Evolutionary conservation across 2,329 filamentous ascomycete genomes (phyloP).

Genomic region (Phyllosticta citriasiana): DNA sequence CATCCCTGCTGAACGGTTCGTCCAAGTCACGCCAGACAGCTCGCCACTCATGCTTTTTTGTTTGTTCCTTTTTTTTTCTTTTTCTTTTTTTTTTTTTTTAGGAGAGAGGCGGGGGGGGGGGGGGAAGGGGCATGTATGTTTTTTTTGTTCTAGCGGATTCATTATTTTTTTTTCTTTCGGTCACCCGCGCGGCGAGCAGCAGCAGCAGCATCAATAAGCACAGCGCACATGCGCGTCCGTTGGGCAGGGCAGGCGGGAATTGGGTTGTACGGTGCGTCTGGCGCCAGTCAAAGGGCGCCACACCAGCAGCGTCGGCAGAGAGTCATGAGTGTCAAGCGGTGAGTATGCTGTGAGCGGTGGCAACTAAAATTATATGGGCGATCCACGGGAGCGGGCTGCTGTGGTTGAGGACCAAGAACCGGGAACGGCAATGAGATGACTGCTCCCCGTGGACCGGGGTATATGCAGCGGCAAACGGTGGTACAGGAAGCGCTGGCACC

Average conservation of each 20-base stretch:
- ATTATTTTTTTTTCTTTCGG: not conserved
- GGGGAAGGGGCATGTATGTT: too few species aligned
- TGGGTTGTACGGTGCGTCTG: not conserved
- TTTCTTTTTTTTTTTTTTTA: not conserved
- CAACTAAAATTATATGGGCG: not conserved
- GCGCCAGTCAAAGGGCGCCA: not conserved
- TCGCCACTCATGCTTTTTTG: not conserved
- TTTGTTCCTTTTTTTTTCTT: not conserved
- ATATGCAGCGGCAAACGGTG: not conserved
- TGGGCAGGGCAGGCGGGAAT: not conserved
- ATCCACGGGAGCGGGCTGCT: not conserved
- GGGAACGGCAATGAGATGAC: not conserved
- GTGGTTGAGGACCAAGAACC: not conserved
- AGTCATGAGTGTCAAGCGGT: not conserved
- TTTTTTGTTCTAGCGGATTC: too few species aligned
- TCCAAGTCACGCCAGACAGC: not conserved
- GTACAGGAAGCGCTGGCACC: constrained; percentile 7
- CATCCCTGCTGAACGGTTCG: not conserved
- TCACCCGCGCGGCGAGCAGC: not conserved
- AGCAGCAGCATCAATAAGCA: not conserved
- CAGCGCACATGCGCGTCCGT: not conserved
- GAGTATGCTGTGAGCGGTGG: not conserved
- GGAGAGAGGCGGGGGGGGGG: too few species aligned
- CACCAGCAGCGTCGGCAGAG: not conserved
- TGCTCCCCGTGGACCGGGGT: constrained; percentile 1